Base-by-base conservation (phyloP, 768 basidiomycete genomes). In the Lactarius trivialis region DNA sequence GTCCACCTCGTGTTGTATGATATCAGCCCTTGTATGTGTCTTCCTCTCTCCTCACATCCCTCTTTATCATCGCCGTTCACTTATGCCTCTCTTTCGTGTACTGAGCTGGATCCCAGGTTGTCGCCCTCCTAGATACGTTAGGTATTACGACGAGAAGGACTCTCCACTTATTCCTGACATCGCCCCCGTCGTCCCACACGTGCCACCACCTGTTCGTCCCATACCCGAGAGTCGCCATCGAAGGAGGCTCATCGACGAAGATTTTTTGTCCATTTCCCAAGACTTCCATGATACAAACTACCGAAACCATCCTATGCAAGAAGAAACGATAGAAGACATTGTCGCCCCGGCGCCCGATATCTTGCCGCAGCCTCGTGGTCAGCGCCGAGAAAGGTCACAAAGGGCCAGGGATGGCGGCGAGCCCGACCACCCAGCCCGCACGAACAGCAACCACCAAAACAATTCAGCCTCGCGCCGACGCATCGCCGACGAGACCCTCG, bases 401-500 rank as follows among this genome's bases (percentile, higher is more conserved):
- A 39, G 54, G 12, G 5, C 9, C 14, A 28, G 8, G 11, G 32
- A 26, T 24, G 4, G 34, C 17, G 4, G 34, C 17, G 28, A 30
- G 2, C 9, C 33, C 52, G 32, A 26, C 11, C 28, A 24, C 5
- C 24, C 28, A 37, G 41, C 54, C 48, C 54, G 33, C 19, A 12
- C 54, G 24, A 34, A n/a, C n/a, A 34, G 45, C 30, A 30, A 58
- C 37, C 32, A 41, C n/a, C 21, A 19, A 24, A 30, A 28, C 11
- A 49, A 39, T 17, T 24, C 54, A 17, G 37, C 58, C 14, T 39
- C 8, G 17, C 63, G 63, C 14, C 48, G 63, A 14, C 63, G 58
- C 39, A 81, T 86, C 43, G 85, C 84, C 17, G 73, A 80, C 6
- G 72, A 75, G 52, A 86, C 85, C 0, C 67, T 86, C 2, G 68